Evolutionary conservation across 352 stramenopile species (phyloP).

Genomic region (Phytophthora melonis): DNA sequence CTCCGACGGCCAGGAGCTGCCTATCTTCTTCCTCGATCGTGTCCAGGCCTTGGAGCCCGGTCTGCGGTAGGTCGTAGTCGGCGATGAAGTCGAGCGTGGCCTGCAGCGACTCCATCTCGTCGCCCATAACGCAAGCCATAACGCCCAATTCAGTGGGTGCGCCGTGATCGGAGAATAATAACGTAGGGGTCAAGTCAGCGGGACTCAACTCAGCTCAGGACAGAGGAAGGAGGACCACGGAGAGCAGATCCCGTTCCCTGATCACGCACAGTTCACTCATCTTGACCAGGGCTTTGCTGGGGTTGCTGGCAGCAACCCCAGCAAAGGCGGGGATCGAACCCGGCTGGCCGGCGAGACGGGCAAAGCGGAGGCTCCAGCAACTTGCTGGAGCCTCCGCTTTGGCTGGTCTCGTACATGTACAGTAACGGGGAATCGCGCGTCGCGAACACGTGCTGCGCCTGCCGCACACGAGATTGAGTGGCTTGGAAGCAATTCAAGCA

Average conservation of each 20-base stretch:
- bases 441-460: conserved; percentile 1
- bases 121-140: conserved; percentile 1
- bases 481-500: not conserved
- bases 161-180: conserved; percentile 13
- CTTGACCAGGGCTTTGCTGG: not conserved
- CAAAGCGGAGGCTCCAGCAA: too few species aligned
- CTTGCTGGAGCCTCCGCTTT: not conserved
- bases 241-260: conserved; percentile 22
- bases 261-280: conserved; percentile 23
- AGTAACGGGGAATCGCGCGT: conserved; percentile 2
- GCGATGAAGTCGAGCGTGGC: conserved; percentile 28
- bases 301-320: too few species aligned
- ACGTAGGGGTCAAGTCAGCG: not conserved
- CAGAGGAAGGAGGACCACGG: not conserved
- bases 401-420: conserved; percentile 2
- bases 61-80: conserved; percentile 1
- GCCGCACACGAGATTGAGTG: not conserved
- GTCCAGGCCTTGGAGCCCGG: not conserved
- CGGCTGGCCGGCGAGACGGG: too few species aligned
- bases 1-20: not conserved
- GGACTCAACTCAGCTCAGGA: conserved; percentile 12
- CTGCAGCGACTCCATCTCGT: conserved; percentile 16
- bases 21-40: conserved; percentile 15
- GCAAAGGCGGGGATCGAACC: too few species aligned
- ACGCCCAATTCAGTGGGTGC: not conserved